Conservation (phyloP, 78 protist genomes). For the Guillardia theta region DNA sequence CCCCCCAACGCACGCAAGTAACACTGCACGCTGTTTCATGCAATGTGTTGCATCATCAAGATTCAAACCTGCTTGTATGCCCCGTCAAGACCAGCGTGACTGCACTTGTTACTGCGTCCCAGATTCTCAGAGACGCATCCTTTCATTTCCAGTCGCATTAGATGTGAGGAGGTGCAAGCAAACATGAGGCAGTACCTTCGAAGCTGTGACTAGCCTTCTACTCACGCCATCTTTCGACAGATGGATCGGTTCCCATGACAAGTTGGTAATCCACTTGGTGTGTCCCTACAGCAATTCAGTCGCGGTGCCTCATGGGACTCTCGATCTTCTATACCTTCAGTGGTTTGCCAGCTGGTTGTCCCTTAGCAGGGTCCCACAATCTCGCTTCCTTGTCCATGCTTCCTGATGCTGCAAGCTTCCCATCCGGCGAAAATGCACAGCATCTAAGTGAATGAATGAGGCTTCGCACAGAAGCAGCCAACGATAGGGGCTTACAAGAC, state of each 20-base stretch:
- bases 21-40: too few relatives aligned
- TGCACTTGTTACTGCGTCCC: constrained; percentile 72
- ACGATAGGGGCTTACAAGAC: too few relatives aligned
- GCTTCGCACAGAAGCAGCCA: too few relatives aligned
- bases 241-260: constrained; percentile 95
- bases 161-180: neutral
- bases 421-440: constrained; percentile 92
- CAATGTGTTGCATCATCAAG: too few relatives aligned
- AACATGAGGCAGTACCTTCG: neutral
- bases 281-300: constrained; percentile 59
- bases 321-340: too few relatives aligned
- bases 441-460: too few relatives aligned
- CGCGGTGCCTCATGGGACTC: too few relatives aligned
- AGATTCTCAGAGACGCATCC: constrained; percentile 84
- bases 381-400: neutral
- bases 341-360: too few relatives aligned
- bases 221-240: neutral
- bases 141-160: constrained; percentile 78
- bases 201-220: constrained; percentile 3
- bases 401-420: neutral
- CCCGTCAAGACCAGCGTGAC: constrained; percentile 66
- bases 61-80: too few relatives aligned
- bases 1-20: constrained; percentile 94
- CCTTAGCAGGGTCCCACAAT: constrained; percentile 2
- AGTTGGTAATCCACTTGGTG: constrained; percentile 74